Evolutionary conservation across 139 green algal genomes (phyloP), one percentile per base, ranked within the genome.

Genomic region (Zygnema circumcarinatum): DNA sequence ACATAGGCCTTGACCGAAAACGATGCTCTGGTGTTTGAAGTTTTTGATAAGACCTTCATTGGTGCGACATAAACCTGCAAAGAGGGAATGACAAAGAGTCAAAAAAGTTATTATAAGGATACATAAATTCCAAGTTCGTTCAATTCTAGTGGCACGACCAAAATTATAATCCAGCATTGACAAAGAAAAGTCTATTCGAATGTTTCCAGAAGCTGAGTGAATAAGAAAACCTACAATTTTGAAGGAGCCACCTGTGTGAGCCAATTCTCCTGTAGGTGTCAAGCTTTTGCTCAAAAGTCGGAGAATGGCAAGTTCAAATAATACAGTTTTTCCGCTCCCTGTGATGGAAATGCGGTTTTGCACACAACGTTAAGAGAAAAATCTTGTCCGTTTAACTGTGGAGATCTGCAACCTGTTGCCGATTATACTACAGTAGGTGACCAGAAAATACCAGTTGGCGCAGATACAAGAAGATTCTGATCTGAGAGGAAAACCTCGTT

Each of bases 251-350:
- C 67, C 21, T 36, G 0, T 25, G 22, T 56, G 40, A 29, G 38
- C 29, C 39, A 78, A 89, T 31, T 53, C 32, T 1, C 41, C 69
- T 33, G 85, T n/a, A 1, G 40, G 16, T 7, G 68, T n/a, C 32
- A 95, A 84, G 39, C 84, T 75, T 31, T 35, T 33, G 0, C 79
- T 89, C 36, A 97, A 74, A 82, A 97, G 41, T 0, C 93, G 86
- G 38, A 98, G 78, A n/a, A 98, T 93, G 0, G 93, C 94, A 56
- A 98, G 93, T 92, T 99, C 97, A 92, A 99, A 93, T 0, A 98
- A 88, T 0, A 95, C 95, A 0, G 96, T 99, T 85, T 99, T 99
- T 74, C 97, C 97, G 72, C 92, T 93, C 7, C 95, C 96, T 88
- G 40, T n/a, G 33, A 56, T 22, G 2, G 25, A 85, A 42, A 39